Conservation (phyloP, 805 yeast genomes). For the Candida maris region DNA sequence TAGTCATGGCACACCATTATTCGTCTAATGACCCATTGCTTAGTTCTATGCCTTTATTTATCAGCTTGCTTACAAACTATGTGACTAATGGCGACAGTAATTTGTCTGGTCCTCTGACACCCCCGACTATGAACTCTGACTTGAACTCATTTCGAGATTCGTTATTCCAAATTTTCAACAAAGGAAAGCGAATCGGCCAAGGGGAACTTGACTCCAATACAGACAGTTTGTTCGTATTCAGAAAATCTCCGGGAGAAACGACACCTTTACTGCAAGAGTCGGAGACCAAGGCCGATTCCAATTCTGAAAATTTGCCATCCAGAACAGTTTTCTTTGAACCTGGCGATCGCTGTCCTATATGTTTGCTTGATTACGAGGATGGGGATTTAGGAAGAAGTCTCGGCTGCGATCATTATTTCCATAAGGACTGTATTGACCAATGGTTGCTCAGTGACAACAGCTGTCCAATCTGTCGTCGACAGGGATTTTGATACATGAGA, state of each 20-base stretch:
- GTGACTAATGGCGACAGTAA: constrained; percentile 17
- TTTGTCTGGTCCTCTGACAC: constrained; percentile 4
- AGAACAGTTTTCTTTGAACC: constrained; percentile 7
- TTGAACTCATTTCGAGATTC: constrained; percentile 22
- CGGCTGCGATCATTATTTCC: constrained; percentile 50
- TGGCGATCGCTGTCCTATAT: constrained; percentile 47
- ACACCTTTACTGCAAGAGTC: too few species aligned
- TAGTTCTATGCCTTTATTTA: constrained; percentile 35
- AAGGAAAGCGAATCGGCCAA: constrained; percentile 14
- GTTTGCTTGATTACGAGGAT: constrained; percentile 45
- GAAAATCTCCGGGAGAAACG: background rate
- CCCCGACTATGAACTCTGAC: constrained; percentile 12
- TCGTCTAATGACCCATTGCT: constrained; percentile 38
- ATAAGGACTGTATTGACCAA: constrained; percentile 52
- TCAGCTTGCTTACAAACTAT: constrained; percentile 21
- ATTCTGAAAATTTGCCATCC: background rate
- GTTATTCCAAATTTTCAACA: constrained; percentile 19
- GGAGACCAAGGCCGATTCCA: background rate
- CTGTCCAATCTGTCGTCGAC: constrained; percentile 55
- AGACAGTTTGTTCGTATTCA: constrained; percentile 16
- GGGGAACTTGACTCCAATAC: constrained; percentile 15
- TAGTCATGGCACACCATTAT: constrained; percentile 56
- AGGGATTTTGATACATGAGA: constrained; percentile 29
- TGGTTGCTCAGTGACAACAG: constrained; percentile 52
- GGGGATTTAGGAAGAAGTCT: constrained; percentile 47